Evolutionary conservation across 176 grass and related monocot species (phyloP).

Genomic region (Cymbopogon citratus): DNA sequence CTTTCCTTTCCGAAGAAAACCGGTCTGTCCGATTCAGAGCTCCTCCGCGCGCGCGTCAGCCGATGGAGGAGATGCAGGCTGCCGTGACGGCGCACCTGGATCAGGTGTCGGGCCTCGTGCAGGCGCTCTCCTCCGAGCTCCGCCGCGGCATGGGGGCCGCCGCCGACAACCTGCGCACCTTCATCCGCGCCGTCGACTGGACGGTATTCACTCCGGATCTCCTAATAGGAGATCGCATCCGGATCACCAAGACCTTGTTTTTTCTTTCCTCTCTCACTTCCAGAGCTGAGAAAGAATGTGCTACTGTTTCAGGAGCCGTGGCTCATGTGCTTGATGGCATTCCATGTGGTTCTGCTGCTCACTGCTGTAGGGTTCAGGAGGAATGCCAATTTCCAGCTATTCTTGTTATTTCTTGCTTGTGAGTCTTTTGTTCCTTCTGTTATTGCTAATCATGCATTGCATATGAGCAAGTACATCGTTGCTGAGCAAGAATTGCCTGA

Average conservation of each 20-base stretch:
- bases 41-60: background rate
- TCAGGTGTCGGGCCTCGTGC: conserved; percentile 44
- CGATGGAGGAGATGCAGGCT: conserved; percentile 39
- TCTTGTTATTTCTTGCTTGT: conserved; percentile 60
- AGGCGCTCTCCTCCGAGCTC: conserved; percentile 44
- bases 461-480: background rate
- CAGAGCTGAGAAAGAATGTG: background rate
- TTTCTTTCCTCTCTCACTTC: background rate
- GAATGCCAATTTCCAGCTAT: conserved; percentile 50
- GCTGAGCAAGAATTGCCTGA: background rate
- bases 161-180: conserved; percentile 34
- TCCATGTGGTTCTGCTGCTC: conserved; percentile 49
- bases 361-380: conserved; percentile 45
- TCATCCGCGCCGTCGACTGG: conserved; percentile 47
- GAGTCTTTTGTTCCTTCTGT: conserved; percentile 16
- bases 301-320: conserved; percentile 53
- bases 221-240: background rate
- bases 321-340: conserved; percentile 56
- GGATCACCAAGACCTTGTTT: background rate
- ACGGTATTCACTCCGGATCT: conserved; percentile 25
- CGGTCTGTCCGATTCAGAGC: background rate
- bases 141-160: conserved; percentile 42
- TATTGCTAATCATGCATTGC: background rate
- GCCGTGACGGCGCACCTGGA: conserved; percentile 48
- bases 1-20: background rate